Percentiles rank a stretch among this genome's conserved stretches.
Evolutionary conservation across 2,329 filamentous ascomycete species (phyloP).

Genomic region (Colletotrichum sp.): DNA sequence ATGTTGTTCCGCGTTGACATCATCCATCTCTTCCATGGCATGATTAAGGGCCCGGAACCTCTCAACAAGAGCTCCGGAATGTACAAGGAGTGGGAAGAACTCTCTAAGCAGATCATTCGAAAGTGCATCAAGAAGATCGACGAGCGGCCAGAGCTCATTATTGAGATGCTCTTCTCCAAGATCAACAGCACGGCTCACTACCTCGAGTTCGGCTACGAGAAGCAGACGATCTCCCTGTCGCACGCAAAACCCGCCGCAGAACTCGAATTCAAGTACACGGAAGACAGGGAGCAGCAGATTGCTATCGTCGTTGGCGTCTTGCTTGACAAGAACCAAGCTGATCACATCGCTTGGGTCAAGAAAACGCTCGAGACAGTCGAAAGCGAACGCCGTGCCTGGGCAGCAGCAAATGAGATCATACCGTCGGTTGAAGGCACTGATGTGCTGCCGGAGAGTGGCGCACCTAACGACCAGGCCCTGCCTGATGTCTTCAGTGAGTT

Average conservation of each 20-base stretch:
- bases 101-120: constrained; percentile 83
- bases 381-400: constrained; percentile 79
- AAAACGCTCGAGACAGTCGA: constrained; percentile 70
- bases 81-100: constrained; percentile 90
- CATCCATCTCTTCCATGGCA: constrained; percentile 83
- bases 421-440: constrained; percentile 37
- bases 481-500: constrained; percentile 54
- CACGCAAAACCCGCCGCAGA: constrained; percentile 76
- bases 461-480: constrained; percentile 36
- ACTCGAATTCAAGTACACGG: constrained; percentile 78
- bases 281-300: constrained; percentile 74
- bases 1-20: constrained; percentile 92
- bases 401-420: constrained; percentile 70
- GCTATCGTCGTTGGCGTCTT: constrained; percentile 81
- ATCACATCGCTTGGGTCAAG: constrained; percentile 84
- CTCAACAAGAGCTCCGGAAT: constrained; percentile 70
- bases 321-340: constrained; percentile 78
- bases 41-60: constrained; percentile 87
- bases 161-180: constrained; percentile 96
- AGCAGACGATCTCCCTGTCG: constrained; percentile 68
- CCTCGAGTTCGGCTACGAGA: constrained; percentile 89
- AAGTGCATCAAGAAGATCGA: constrained; percentile 85
- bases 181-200: constrained; percentile 83
- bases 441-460: constrained; percentile 25
- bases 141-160: constrained; percentile 82